These are phyloP conservation scores for Musa beccarii DNA, from an alignment of 176 grass and related monocot genomes.

Conservation along the genomic window DNA sequence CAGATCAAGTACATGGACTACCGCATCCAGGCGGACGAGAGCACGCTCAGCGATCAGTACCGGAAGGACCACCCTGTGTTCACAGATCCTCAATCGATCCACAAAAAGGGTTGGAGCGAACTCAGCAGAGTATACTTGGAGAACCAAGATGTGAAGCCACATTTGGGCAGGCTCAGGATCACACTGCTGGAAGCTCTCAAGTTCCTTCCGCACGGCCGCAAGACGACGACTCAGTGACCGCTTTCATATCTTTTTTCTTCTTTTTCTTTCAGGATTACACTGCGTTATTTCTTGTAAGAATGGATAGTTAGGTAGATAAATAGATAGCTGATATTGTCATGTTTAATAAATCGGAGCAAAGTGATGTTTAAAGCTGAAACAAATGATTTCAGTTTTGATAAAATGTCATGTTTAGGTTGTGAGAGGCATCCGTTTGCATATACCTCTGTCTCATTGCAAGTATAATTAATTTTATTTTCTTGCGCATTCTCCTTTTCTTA, in stretches of 20 bases:
- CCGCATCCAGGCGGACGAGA: not conserved
- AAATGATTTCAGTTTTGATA: too few relatives aligned
- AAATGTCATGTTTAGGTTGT: too few relatives aligned
- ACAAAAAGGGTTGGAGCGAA: not conserved
- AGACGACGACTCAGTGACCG: not conserved
- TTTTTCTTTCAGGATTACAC: not conserved
- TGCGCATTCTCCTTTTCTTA: too few relatives aligned
- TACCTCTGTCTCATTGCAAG: too few relatives aligned
- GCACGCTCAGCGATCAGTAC: conserved; percentile 4
- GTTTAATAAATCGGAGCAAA: too few relatives aligned
- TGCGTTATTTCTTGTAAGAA: not conserved
- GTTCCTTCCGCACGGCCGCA: not conserved
- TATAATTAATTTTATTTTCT: too few relatives aligned
- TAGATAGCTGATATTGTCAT: not conserved
- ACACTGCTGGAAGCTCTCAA: conserved; percentile 1
- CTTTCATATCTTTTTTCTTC: not conserved
- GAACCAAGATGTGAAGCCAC: conserved; percentile 5
- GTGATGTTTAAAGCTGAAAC: too few relatives aligned
- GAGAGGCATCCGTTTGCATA: too few relatives aligned
- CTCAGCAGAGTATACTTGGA: conserved; percentile 1
- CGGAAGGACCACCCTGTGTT: conserved; percentile 1
- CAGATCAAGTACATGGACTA: not conserved
- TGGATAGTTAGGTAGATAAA: not conserved
- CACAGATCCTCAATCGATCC: not conserved
- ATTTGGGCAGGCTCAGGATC: not conserved